Evolutionary conservation across 2,329 filamentous ascomycete genomes (phyloP), one percentile per base, ranked within the genome.

Genomic region (Stemphylium vesicarium): DNA sequence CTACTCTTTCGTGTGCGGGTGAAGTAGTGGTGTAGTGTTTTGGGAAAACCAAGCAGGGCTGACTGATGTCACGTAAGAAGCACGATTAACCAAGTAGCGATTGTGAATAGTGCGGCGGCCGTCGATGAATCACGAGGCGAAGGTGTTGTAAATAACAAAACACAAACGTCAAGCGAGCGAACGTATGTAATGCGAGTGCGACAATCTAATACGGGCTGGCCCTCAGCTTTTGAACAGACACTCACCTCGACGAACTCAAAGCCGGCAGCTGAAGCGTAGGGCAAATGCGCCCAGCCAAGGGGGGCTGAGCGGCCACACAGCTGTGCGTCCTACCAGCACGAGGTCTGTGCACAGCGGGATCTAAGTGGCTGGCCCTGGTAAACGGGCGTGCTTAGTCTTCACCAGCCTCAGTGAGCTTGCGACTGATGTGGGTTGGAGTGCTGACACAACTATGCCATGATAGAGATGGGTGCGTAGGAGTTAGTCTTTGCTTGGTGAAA

Each of bases 371-470:
- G 40, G 53, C 42, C 43, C 40, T 42, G 44, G 45, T 31, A 38
- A 20, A 11, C 22, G 44, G 44, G 22, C 12, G 16, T 39, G 37
- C 33, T 44, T 57, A 55, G 53, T 39, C 39, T 46, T 59, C 57
- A 65, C 57, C 56, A 64, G 63, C 63, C 63, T 65, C 61, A 64
- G 45, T 53, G 53, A 54, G 61, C 59, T 64, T 64, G 59, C 57
- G 57, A 60, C 47, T 15, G 18, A n/a, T 31, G 16, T 45, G 52
- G 40, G 8, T 22, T 16, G 24, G 20, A 48, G 29, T 52, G 60
- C 62, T 63, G 57, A 61, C 60, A 54, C 55, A 35, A 20, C 56
- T 58, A 41, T 51, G 40, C 61, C 56, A 41, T 45, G 45, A 57
- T 38, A 35, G 49, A 59, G 45, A 24, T 22, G 22, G 38, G 26